phyloP scores from a whole-genome alignment of 2,329 filamentous ascomycete genomes.

The Hirsutella minnesotensis region DNA sequence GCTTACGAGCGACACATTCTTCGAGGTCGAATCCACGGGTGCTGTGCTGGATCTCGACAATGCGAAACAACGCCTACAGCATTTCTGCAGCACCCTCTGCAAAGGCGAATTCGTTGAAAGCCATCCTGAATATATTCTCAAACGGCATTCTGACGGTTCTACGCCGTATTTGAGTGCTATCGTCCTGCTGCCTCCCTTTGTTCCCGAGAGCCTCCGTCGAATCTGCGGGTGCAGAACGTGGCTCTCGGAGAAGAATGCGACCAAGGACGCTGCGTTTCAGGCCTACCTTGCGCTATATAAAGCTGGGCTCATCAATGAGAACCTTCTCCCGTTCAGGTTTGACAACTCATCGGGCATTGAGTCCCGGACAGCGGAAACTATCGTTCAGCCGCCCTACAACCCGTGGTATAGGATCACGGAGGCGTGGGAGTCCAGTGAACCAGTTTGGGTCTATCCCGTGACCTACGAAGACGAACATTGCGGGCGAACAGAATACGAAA shows the following conservation, averaged over 20 bases:
- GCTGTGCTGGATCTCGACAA: constrained; percentile 63
- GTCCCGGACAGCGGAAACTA: constrained; percentile 19
- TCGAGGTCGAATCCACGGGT: constrained; percentile 31
- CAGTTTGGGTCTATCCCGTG: constrained; percentile 17
- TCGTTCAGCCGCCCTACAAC: constrained; percentile 25
- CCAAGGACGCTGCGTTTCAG: constrained; percentile 72
- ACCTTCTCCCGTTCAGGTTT: constrained; percentile 55
- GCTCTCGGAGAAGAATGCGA: constrained; percentile 59
- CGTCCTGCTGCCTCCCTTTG: constrained; percentile 58
- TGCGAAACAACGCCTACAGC: constrained; percentile 63
- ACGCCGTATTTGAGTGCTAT: constrained; percentile 35
- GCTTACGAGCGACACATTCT: constrained; percentile 11
- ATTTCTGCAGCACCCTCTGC: constrained; percentile 62
- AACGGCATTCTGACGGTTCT: constrained; percentile 19
- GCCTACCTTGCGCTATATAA: constrained; percentile 61
- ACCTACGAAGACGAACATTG: constrained; percentile 20
- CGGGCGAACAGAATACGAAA: constrained; percentile 22
- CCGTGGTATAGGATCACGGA: constrained; percentile 35
- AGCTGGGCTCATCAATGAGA: constrained; percentile 62
- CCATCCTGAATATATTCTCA: constrained; percentile 55
- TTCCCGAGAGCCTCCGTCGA: constrained; percentile 36
- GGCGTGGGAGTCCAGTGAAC: constrained; percentile 22
- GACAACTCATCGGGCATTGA: constrained; percentile 28
- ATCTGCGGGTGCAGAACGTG: constrained; percentile 32
- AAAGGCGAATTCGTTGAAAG: constrained; percentile 48